Evolutionary conservation across 202 grass and related monocot species (phyloP).

Genomic region (Elaeis oleifera): DNA sequence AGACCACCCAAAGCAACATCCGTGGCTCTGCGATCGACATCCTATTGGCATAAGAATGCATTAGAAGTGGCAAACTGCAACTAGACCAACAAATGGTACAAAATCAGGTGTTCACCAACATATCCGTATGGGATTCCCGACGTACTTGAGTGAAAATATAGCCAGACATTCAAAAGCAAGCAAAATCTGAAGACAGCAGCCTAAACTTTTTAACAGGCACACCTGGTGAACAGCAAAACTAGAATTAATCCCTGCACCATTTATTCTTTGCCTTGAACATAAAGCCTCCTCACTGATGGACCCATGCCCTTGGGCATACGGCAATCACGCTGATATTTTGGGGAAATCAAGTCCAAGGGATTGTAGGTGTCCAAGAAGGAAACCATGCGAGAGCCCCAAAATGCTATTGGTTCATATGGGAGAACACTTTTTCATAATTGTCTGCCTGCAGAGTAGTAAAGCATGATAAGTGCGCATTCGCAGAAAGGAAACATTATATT

Average conservation of each 20-base stretch:
- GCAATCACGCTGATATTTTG: constrained; percentile 71
- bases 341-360: constrained; percentile 76
- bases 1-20: constrained; percentile 76
- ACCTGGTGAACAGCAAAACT: constrained; percentile 80
- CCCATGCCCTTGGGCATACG: constrained; percentile 87
- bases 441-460: constrained; percentile 36
- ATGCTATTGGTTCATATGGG: constrained; percentile 84
- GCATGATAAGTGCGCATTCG: too few relatives aligned
- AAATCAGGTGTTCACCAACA: too few relatives aligned
- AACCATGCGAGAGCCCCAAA: constrained; percentile 77
- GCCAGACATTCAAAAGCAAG: too few relatives aligned
- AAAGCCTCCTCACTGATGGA: constrained; percentile 60
- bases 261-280: constrained; percentile 80
- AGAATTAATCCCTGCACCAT: constrained; percentile 77
- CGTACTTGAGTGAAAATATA: too few relatives aligned
- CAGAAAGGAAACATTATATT: too few relatives aligned
- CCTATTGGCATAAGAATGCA: constrained; percentile 22
- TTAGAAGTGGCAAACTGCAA: too few relatives aligned
- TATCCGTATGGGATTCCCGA: too few relatives aligned
- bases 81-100: too few relatives aligned
- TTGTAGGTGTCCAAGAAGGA: constrained; percentile 89
- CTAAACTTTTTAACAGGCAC: not conserved
- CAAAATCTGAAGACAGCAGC: too few relatives aligned
- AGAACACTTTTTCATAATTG: constrained; percentile 89
- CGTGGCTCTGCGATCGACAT: constrained; percentile 73